A percentile compares a stretch with the other conserved stretches of the same genome.
phyloP scores from a whole-genome alignment of 164 flowering plant species.

The Liquidambar formosana region DNA sequence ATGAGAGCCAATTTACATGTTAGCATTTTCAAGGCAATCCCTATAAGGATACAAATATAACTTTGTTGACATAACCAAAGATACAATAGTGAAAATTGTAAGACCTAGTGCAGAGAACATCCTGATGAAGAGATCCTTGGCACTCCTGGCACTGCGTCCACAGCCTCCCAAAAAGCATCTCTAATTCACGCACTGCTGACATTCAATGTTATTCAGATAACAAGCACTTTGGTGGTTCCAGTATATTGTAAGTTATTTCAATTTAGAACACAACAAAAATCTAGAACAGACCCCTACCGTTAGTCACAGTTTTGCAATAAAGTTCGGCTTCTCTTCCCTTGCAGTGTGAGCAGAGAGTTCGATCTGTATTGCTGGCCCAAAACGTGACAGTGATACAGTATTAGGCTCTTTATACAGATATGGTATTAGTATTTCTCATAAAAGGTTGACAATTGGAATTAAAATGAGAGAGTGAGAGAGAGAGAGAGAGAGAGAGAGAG shows the following conservation, averaged over 20 bases:
- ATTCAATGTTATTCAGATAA: neutral
- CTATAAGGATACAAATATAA: neutral
- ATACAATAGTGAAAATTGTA: conserved; percentile 6
- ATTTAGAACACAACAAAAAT: neutral
- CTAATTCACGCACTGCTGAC: conserved; percentile 76
- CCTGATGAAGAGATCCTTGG: conserved; percentile 99
- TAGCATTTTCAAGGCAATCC: neutral
- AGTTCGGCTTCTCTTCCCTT: conserved; percentile 97
- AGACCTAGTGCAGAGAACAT: conserved; percentile 97
- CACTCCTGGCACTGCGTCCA: conserved; percentile 99
- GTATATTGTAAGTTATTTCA: neutral
- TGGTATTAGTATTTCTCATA: no score
- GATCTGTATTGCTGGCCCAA: conserved; percentile 58
- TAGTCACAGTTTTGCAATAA: conserved; percentile 85
- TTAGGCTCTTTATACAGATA: neutral
- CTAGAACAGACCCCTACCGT: conserved; percentile 45
- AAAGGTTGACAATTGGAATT: no score
- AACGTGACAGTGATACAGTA: neutral
- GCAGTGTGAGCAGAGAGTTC: conserved; percentile 86
- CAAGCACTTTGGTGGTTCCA: neutral
- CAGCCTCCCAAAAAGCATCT: conserved; percentile 84
- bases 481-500: no score
- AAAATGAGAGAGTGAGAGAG: no score
- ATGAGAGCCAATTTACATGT: neutral
- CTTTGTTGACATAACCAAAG: neutral